Evolutionary conservation across 306 rosid species (phyloP).

Genomic region (Trifolium repens): DNA sequence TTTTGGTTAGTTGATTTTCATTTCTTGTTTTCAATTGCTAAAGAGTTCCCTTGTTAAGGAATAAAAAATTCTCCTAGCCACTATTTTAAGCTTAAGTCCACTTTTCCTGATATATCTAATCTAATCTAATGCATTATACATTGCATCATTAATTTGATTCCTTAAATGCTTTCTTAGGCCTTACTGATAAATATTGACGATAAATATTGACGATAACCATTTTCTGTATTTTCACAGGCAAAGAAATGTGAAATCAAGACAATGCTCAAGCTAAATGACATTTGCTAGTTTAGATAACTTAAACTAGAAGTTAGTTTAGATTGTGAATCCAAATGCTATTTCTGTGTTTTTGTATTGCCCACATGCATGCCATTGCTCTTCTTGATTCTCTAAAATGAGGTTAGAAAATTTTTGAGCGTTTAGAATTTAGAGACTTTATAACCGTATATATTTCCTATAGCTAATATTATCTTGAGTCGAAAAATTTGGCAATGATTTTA

Average conservation of each 20-base stretch:
- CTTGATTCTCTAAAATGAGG: conserved; percentile 26
- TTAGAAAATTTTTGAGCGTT: no score
- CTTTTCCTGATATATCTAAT: neutral
- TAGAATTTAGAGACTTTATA: no score
- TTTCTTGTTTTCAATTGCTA: conserved; percentile 3
- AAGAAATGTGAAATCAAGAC: conserved; percentile 67
- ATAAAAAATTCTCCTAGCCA: neutral
- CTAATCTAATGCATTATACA: neutral
- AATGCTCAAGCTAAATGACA: conserved; percentile 60
- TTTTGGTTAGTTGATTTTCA: conserved; percentile 70
- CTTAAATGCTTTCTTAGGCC: neutral
- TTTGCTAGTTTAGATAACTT: conserved; percentile 46
- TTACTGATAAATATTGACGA: conserved; percentile 8
- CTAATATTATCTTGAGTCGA: no score
- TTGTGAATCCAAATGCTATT: conserved; percentile 43
- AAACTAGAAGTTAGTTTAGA: conserved; percentile 38
- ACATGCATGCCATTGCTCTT: conserved; percentile 31
- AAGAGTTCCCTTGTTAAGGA: neutral
- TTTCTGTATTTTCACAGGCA: conserved; percentile 65
- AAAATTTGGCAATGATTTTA: no score
- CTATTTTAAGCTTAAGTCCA: no score
- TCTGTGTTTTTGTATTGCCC: conserved; percentile 12
- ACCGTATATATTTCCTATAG: no score
- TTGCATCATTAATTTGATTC: neutral
- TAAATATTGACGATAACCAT: conserved; percentile 16